Evolutionary conservation across 2,329 filamentous ascomycete genomes (phyloP).

Genomic region (Graphilbum fragrans): DNA sequence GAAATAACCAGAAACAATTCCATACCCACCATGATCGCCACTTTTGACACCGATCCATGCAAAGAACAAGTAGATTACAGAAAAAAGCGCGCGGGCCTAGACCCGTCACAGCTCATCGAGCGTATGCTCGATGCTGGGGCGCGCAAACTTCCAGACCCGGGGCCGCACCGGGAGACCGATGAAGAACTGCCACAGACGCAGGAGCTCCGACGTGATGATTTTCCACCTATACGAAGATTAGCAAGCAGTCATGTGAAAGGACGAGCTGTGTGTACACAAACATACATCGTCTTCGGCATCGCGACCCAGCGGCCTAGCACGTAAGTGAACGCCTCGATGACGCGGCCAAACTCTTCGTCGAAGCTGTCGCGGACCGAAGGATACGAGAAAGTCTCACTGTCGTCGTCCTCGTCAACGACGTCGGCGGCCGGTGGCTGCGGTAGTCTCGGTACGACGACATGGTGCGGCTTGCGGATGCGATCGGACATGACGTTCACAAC

Average conservation of each 20-base stretch:
- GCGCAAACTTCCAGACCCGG: slow-evolving; percentile 32
- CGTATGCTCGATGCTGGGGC: no score
- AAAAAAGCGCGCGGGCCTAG: not conserved
- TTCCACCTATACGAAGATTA: slow-evolving; percentile 20
- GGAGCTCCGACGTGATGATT: slow-evolving; percentile 30
- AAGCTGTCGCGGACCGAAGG: slow-evolving; percentile 44
- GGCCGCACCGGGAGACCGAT: slow-evolving; percentile 39
- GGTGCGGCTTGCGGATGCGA: slow-evolving; percentile 30
- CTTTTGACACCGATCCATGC: not conserved
- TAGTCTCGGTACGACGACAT: no score
- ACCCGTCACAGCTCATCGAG: slow-evolving; percentile 33
- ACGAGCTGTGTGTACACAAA: no score
- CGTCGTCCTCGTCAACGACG: slow-evolving; percentile 24
- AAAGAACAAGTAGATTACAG: no score
- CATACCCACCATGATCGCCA: no score
- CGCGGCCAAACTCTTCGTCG: slow-evolving; percentile 47
- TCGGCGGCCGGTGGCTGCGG: slow-evolving; percentile 8
- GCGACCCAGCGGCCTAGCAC: slow-evolving; percentile 60
- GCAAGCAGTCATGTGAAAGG: not conserved
- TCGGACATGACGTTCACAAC: slow-evolving; percentile 19
- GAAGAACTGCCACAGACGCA: slow-evolving; percentile 36
- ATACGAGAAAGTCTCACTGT: slow-evolving; percentile 25
- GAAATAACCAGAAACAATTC: no score
- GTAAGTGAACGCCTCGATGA: slow-evolving; percentile 51
- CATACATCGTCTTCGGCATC: slow-evolving; percentile 60